Base-by-base conservation (phyloP, 805 yeast genomes). In the Monosporozyma solicola region DNA sequence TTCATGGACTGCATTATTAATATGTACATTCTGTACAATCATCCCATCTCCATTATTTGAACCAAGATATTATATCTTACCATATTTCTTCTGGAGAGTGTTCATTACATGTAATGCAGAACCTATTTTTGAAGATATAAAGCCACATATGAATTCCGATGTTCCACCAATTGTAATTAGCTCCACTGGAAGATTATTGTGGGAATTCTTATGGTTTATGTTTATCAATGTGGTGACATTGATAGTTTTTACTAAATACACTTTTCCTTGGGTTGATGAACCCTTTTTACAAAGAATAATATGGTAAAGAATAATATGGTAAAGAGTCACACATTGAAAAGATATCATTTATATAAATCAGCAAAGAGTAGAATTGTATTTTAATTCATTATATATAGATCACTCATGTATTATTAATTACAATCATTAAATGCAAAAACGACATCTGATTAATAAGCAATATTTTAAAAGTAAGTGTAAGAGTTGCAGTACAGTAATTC, bases 21-120 rank as follows among this genome's bases (percentile, higher is more conserved):
- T 69, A 0, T 83, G 90, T 45, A 73, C 80, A 0, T 60, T 75
- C 1, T 66, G 80, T 5, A 85, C 94, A 0, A 73, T 94, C 22
- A 79, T 86, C 0, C 97, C 98, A 22, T 84, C 97, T 0, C 99
- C 98, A 5, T 73, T 94, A 57, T 83, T 94, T 62, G 99, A 94
- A 68, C 96, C 97, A 49, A 79, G 99, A 54, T 94, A 94, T 66
- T 94, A 85, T 67, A 87, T 92, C 49, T 61, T 89, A 5, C 97
- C 98, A 3, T 82, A 80, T 63, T 65, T 86, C 11, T 67, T 90
- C 41, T 89, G 91, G 81, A 78, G 97, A 59, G 51, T 87, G 2
- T 76, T 80, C 53, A 67, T 77, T 15, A 68, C 69, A 11, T 63
- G 68, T 49, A 59, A 60, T 48, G 64, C 66, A 13, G 80, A 82